Base-by-base conservation (phyloP, 495 filamentous ascomycete species). In the Penicillium steckii region DNA sequence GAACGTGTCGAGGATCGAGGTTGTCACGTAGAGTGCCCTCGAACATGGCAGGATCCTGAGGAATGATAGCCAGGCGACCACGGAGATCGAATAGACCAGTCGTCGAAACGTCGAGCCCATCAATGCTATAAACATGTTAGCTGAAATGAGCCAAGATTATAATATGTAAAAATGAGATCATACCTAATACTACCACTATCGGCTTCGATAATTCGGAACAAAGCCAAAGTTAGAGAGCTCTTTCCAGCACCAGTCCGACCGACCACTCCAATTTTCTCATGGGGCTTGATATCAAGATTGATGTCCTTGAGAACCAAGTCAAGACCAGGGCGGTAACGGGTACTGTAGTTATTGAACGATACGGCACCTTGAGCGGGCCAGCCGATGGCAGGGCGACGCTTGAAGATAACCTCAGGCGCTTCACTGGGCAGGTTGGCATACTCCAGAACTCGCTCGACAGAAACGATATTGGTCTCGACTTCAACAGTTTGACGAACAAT, bases 391-490 rank as follows among this genome's bases (percentile, higher is more conserved):
- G 95, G 93, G 44, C 92, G 81, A 58, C 88, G 83, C 67, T 90
- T 86, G 54, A 88, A 88, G 52, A 99, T 88, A 52, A 97, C 87
- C 60, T 99, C 95, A 19, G 91, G 90, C 42, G 95, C 94, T 73
- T 99, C 95, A 69, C 89, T 94, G 24, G 94, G 94, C 55, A 97
- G 82, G 55, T 82, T 82, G 49, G 94, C 89, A 69, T 99, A 99
- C 72, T 99, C 95, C 51, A 97, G 85, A 35, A 97, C 90, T 53
- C 95, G 87, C 80, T 99, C 95, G 47, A 99, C 95, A 9, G 95
- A 96, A 50, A 99, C 93, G 55, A 97, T 97, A 71, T 99, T 99
- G 30, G 94, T 97, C 77, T 99, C 95, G 25, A 97, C 95, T 71
- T 99, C 95, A 13, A 99, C 95, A 3, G 94, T 96, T 74, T 99